Evolutionary conservation across 2,329 filamentous ascomycete species (phyloP), one percentile per base, ranked within the genome.

Genomic region (Diaporthe batatas): DNA sequence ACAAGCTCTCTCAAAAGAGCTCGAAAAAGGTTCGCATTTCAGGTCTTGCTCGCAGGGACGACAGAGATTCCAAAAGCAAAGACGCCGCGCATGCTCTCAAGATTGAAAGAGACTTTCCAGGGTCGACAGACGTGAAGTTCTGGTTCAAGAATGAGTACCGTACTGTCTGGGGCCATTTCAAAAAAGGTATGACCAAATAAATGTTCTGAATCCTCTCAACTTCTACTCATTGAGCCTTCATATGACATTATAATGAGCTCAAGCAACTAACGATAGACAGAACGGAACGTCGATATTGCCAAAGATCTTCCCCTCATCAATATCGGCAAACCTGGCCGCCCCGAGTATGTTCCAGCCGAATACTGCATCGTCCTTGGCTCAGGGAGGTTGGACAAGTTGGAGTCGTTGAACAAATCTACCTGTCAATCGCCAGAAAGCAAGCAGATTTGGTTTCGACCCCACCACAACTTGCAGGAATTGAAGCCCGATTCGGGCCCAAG

Each of bases 381-480:
- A 1, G 16, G 3, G 6, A 14, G 18, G 39, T 42, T 42, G 16
- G 39, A 42, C 39, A 96, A 78, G 93, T 92, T 0, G 85, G 1
- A 87, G 0, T 78, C 83, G 0, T 95, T 96, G 93, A 90, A 96
- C 58, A 82, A 83, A 0, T 94, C 94, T 79, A 92, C 94, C 1
- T 93, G 92, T 71, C 88, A 92, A 5, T 83, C 83, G 0, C 93
- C 94, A 0, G 86, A 86, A 1, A 83, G 87, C 7, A 97, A 96
- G 75, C 93, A 91, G 0, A 79, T 85, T 1, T 92, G 91, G 0
- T 92, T 96, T 75, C 6, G 21, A 14, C 32, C 39, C 8, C n/a
- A 18, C 10, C 36, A n/a, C 36, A 25, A 32, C 14, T 14, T 11
- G 51, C 29, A 55, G 29, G 8, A 55, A 7, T 55, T 55, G 29